Conservation (phyloP, 768 basidiomycete genomes). For the Auriscalpium vulgare region DNA sequence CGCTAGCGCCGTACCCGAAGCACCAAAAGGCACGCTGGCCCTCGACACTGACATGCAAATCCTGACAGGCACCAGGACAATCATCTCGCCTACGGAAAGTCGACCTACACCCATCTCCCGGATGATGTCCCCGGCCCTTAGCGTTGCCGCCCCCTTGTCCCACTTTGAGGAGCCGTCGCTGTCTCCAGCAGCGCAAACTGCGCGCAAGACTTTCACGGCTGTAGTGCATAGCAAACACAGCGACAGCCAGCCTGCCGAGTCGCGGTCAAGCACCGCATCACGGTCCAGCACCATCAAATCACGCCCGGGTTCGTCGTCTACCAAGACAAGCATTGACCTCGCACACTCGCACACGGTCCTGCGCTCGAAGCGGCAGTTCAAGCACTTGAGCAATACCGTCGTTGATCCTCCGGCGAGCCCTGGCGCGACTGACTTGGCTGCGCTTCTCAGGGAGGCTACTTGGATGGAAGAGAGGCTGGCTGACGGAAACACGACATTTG, state of each 20-base stretch:
- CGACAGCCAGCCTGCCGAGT: conserved; percentile 1
- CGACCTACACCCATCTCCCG: not conserved
- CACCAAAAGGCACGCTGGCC: not conserved
- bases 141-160: not conserved
- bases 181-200: conserved; percentile 9
- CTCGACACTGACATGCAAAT: not conserved
- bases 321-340: conserved; percentile 10
- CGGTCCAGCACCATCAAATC: conserved; percentile 11
- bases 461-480: conserved; percentile 46
- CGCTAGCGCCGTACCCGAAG: not conserved
- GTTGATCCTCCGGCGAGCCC: conserved; percentile 37
- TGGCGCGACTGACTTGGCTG: conserved; percentile 43
- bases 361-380: conserved; percentile 17
- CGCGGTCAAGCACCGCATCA: conserved; percentile 3
- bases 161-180: conserved; percentile 17
- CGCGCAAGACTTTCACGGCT: conserved; percentile 22
- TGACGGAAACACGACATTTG: conserved; percentile 28
- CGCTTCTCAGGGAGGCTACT: conserved; percentile 50
- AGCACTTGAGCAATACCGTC: conserved; percentile 12
- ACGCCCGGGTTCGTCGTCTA: conserved; percentile 9
- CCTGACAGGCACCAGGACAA: not conserved
- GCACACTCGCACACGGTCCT: conserved; percentile 10
- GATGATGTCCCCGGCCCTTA: not conserved
- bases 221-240: conserved; percentile 24
- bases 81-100: not conserved